These are phyloP conservation scores for Multifurca ochricompacta DNA, from an alignment of 768 basidiomycete species.

Conservation along the genomic window DNA sequence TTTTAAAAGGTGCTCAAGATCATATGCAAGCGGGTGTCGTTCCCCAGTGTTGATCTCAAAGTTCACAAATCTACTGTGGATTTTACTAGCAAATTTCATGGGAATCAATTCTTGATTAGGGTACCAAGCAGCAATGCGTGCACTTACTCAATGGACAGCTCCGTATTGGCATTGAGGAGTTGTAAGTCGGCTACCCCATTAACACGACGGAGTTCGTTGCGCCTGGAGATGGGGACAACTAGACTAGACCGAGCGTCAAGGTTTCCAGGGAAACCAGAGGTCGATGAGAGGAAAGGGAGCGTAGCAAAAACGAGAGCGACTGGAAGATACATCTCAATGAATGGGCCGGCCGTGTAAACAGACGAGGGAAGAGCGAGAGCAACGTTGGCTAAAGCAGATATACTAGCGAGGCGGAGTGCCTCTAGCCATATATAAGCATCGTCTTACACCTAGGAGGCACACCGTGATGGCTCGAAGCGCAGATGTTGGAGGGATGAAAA, in stretches of 20 bases:
- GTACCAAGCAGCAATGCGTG: not conserved
- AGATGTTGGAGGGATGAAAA: too few relatives aligned
- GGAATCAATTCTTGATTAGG: not conserved
- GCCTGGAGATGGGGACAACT: conserved; percentile 1
- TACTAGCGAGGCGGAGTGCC: too few relatives aligned
- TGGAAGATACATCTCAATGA: not conserved
- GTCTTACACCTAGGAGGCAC: too few relatives aligned
- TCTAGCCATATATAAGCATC: too few relatives aligned
- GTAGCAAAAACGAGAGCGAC: not conserved
- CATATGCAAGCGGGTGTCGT: not conserved
- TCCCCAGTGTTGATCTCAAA: conserved; percentile 8
- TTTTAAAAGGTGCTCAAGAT: not conserved
- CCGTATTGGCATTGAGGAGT: not conserved
- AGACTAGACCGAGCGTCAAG: not conserved
- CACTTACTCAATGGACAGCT: not conserved
- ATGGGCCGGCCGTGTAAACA: not conserved
- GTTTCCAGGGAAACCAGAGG: not conserved
- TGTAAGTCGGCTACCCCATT: not conserved
- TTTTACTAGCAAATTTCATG: not conserved
- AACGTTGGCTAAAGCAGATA: too few relatives aligned
- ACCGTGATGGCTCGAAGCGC: too few relatives aligned
- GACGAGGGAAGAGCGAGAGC: too few relatives aligned
- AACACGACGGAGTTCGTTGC: not conserved
- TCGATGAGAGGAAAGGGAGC: not conserved
- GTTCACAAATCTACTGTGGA: not conserved